phyloP scores from a whole-genome alignment of 2,329 filamentous ascomycete genomes.

The Pseudocercospora macadamiae region DNA sequence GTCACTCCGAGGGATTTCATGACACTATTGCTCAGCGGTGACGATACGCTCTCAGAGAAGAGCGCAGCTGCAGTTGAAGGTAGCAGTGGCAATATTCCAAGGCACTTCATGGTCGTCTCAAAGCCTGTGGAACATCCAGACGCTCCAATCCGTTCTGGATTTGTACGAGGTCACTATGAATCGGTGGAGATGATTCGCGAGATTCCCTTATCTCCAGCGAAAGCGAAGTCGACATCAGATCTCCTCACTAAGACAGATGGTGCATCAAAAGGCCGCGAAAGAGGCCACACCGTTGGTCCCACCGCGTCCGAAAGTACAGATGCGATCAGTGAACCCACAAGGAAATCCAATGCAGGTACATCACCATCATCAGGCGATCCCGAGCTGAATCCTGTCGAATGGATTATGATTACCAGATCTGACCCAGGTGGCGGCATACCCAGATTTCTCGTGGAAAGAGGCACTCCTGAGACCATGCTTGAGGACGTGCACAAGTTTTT shows the following conservation, averaged over 20 bases:
- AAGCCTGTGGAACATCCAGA: slow-evolving; percentile 79
- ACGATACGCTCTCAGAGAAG: slow-evolving; percentile 53
- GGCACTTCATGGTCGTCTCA: slow-evolving; percentile 85
- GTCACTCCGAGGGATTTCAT: slow-evolving; percentile 88
- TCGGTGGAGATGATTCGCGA: slow-evolving; percentile 90
- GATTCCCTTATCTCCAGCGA: slow-evolving; percentile 60
- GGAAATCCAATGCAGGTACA: slow-evolving; percentile 28
- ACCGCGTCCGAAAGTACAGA: slow-evolving; percentile 44
- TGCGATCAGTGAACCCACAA: slow-evolving; percentile 42
- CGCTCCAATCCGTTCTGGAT: slow-evolving; percentile 69
- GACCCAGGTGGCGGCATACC: slow-evolving; percentile 88
- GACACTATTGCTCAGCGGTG: slow-evolving; percentile 72
- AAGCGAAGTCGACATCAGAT: slow-evolving; percentile 37
- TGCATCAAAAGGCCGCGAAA: slow-evolving; percentile 19
- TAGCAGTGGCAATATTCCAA: slow-evolving; percentile 49
- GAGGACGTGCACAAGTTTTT: slow-evolving; percentile 79
- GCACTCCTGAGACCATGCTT: slow-evolving; percentile 79
- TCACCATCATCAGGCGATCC: slow-evolving; percentile 44
- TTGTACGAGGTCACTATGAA: slow-evolving; percentile 84
- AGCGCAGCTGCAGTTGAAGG: slow-evolving; percentile 39
- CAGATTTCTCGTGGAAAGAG: slow-evolving; percentile 87
- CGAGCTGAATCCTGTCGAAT: slow-evolving; percentile 73
- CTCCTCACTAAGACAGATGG: slow-evolving; percentile 23
- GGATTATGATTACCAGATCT: slow-evolving; percentile 90
- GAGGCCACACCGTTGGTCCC: slow-evolving; percentile 48